Evolutionary conservation across 495 filamentous ascomycete species (phyloP).

Genomic region (Penicillium tannophilum): DNA sequence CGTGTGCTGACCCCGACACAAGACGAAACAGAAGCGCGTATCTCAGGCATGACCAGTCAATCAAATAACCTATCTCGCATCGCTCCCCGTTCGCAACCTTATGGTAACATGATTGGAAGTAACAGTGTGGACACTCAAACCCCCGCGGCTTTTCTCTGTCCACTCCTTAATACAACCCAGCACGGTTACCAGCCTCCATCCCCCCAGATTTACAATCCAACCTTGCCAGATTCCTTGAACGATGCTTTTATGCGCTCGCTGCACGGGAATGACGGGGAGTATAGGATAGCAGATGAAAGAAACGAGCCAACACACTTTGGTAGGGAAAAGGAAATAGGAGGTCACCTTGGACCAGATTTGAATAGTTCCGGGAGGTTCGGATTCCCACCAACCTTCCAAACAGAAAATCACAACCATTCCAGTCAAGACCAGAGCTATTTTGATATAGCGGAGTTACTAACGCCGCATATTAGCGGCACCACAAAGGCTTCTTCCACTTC

Average conservation of each 20-base stretch:
- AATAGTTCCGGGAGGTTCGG: background rate
- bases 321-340: background rate
- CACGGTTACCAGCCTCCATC: background rate
- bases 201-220: background rate
- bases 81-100: background rate
- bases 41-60: background rate
- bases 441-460: background rate
- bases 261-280: background rate
- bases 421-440: background rate
- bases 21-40: background rate
- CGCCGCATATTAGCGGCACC: background rate
- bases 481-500: background rate
- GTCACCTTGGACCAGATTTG: background rate
- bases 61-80: conserved; percentile 1
- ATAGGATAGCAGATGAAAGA: too few relatives aligned
- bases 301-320: background rate
- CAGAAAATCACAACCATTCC: background rate
- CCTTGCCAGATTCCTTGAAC: background rate
- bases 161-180: background rate
- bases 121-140: background rate
- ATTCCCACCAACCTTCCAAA: background rate
- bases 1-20: background rate
- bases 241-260: background rate
- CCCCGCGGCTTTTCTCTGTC: background rate
- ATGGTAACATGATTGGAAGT: background rate